Conservation (phyloP, 139 green algal species). For the Pseudopediastrum boryanum region DNA sequence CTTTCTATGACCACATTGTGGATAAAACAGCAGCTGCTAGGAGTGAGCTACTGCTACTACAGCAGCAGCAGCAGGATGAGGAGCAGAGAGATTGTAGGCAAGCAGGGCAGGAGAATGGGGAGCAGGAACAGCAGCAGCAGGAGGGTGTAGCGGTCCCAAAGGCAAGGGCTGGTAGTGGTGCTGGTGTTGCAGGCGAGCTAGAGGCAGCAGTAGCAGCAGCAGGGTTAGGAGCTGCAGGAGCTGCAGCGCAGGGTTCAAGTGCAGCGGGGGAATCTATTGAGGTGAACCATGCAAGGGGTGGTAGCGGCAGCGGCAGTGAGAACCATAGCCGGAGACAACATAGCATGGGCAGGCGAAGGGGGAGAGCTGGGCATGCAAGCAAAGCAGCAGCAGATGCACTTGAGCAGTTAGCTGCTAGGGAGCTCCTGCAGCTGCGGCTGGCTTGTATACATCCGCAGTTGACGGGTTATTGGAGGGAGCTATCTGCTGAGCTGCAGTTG, state of each 20-base stretch:
- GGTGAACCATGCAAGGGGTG: neutral
- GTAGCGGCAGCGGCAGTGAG: neutral
- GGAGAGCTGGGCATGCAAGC: neutral
- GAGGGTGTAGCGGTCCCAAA: neutral
- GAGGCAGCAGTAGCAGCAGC: slow-evolving; percentile 13
- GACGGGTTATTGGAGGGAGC: slow-evolving; percentile 52
- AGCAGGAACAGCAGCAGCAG: slow-evolving; percentile 2
- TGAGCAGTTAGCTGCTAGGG: slow-evolving; percentile 23
- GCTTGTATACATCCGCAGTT: slow-evolving; percentile 82
- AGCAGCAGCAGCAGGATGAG: neutral
- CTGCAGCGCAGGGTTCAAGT: neutral
- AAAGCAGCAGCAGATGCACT: slow-evolving; percentile 12
- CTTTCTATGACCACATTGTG: slow-evolving; percentile 59
- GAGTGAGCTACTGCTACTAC: neutral
- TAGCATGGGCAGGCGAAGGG: slow-evolving; percentile 7
- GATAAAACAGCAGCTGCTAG: slow-evolving; percentile 25
- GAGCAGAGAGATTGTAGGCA: too few relatives aligned
- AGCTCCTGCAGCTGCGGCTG: slow-evolving; percentile 70
- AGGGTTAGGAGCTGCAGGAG: neutral
- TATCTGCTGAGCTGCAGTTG: slow-evolving; percentile 44
- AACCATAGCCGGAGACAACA: neutral
- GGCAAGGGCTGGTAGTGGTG: neutral
- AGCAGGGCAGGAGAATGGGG: too few relatives aligned
- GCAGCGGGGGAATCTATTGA: neutral
- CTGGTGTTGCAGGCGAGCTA: neutral